Evolutionary conservation across 2,329 filamentous ascomycete species (phyloP), one percentile per base, ranked within the genome.

Genomic region (Onygenales sp.): DNA sequence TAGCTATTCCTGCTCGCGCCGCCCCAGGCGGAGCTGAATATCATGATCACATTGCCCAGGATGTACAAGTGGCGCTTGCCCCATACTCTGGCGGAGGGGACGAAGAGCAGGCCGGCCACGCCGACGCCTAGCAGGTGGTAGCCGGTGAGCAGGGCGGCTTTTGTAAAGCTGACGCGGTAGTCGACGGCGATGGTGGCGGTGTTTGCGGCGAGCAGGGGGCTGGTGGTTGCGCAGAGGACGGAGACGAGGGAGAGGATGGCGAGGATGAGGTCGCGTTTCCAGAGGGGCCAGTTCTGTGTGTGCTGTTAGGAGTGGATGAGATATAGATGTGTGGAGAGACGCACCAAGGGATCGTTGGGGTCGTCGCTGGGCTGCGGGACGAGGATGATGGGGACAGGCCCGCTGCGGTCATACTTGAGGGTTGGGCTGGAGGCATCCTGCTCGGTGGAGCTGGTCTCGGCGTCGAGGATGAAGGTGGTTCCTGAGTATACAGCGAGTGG

Each of bases 341-440:
- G 55, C 77, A 84, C 81, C 60, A 95, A 76, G 33, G 89, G 91
- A 69, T 96, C 91, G 67, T 94, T 92, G 3, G 88, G 88, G 67
- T 95, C 88, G 68, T 95, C 86, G 57, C 85, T 91, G 2, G 92
- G 92, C 65, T 96, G 92, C 4, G 92, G 92, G 4, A 94, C 86
- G 34, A 96, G 81, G 61, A 96, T 87, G 62, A 92, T 86, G 49
- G 84, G 82, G 14, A 78, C 69, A 14, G 77, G 74, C 36, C 87
- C 85, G 57, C 77, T 84, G 51, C 69, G 78, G 68, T 91, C 87
- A 68, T 83, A 87, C 69, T 93, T 94, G 61, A 93, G 70, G 55
- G 74, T 73, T 11, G 69, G 62, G 31, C 74, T 66, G 45, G 57
- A 51, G 27, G 59, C 40, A 3, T 48, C 37, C 66, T 69, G 45